Conservation (phyloP, 192 early-diverging fungal genomes). For the Gamsiella multidivaricata region DNA sequence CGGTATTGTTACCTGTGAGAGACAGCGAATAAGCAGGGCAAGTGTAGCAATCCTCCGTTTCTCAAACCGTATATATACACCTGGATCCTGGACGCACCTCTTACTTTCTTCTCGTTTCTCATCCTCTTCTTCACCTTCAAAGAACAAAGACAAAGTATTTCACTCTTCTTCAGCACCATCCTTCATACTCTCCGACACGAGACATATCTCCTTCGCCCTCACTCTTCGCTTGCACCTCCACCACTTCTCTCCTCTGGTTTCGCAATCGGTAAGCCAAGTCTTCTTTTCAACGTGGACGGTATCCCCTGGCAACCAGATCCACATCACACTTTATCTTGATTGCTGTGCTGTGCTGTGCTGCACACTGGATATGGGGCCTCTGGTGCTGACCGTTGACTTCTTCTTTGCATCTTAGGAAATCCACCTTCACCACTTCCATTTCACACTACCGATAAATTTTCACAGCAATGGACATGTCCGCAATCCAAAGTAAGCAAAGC, state of each 20-base stretch:
- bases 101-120: slow-evolving; percentile 9
- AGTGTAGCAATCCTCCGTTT: too few species aligned
- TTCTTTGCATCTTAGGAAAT: too few species aligned
- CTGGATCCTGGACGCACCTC: slow-evolving; percentile 3
- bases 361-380: too few species aligned
- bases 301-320: too few species aligned
- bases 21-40: too few species aligned
- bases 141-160: neutral
- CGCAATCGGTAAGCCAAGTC: too few species aligned
- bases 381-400: too few species aligned
- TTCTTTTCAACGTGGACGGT: too few species aligned
- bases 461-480: slow-evolving; percentile 45
- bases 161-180: neutral
- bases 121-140: neutral
- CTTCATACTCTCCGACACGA: neutral
- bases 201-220: slow-evolving; percentile 5
- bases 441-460: neutral
- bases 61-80: slow-evolving; percentile 16
- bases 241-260: neutral
- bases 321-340: too few species aligned
- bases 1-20: too few species aligned
- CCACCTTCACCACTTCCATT: too few species aligned
- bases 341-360: too few species aligned
- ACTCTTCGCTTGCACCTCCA: neutral
- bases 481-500: slow-evolving; percentile 53